Evolutionary conservation across 805 yeast species (phyloP), one percentile per base, ranked within the genome.

Genomic region (Ogataea pilisensis): DNA sequence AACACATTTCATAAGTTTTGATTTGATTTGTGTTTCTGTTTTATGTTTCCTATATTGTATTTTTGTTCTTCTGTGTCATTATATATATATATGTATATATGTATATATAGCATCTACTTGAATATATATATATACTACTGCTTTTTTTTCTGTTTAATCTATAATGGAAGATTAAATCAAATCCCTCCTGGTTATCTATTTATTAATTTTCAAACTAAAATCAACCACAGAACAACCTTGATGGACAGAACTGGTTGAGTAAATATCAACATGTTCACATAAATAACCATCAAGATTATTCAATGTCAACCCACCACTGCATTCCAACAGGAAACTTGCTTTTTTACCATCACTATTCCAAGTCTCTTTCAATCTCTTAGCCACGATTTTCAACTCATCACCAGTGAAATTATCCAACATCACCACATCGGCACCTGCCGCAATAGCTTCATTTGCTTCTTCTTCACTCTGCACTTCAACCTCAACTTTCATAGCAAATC

Each of bases 371-470:
- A 90, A 65, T 47, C 64, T 72, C 22, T 58, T 58, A 0, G 96
- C 95, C 16, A 83, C 91, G 0, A 57, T 50, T 46, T 75, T 78
- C 43, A 90, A 68, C 14, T 72, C 83, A 1, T 71, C 75, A 2
- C 88, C 86, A 4, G 71, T 58, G 61, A 91, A 91, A 61, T 90
- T 90, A 58, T 90, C 98, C 56, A 90, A 73, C 98, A 90, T 90
- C 45, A 91, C 82, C 17, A 91, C 85, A 61, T 90, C 98, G 0
- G 97, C 97, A 11, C 98, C 97, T 1, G 97, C 95, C 13, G 69
- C 77, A 53, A 91, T 91, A 20, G 98, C 98, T 60, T 91, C 97
- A 48, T 75, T 70, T 2, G 98, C 98, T 55, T 89, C 96, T 5
- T 65, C 77, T 58, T 85, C 95, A 42, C 75, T 69, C 60, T 86